These are phyloP conservation scores for Starmerella floricola DNA, from an alignment of 805 yeast species.

Conservation along the genomic window DNA sequence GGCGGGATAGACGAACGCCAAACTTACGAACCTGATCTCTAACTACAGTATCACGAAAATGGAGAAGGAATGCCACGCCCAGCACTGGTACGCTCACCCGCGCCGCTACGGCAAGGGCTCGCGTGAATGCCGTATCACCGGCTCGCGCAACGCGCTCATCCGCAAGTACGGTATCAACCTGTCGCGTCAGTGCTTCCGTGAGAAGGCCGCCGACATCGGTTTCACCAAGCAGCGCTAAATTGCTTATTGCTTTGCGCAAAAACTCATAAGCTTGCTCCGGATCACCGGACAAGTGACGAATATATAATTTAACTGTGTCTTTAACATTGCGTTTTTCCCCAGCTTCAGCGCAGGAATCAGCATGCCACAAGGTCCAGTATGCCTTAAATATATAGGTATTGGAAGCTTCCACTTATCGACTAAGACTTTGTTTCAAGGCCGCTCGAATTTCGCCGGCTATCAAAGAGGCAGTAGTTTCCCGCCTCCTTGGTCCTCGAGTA, in stretches of 20 bases:
- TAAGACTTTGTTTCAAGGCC: too few species aligned
- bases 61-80: slow-evolving; percentile 21
- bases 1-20: not conserved
- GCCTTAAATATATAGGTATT: too few species aligned
- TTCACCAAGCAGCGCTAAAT: slow-evolving; percentile 95
- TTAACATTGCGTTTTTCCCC: not conserved
- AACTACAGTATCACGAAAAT: slow-evolving; percentile 11
- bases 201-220: slow-evolving; percentile 97
- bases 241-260: not conserved
- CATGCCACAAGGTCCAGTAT: too few species aligned
- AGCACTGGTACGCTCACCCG: slow-evolving; percentile 98
- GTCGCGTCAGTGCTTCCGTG: slow-evolving; percentile 99
- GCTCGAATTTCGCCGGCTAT: too few species aligned
- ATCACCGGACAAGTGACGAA: not conserved
- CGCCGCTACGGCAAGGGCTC: slow-evolving; percentile 99
- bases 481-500: too few species aligned
- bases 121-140: slow-evolving; percentile 98
- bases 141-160: slow-evolving; percentile 98
- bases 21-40: not conserved
- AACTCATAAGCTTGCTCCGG: too few species aligned
- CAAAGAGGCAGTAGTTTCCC: too few species aligned
- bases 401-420: too few species aligned
- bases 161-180: slow-evolving; percentile 99
- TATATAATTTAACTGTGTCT: not conserved
- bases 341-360: too few species aligned